A percentile compares a stretch with the other conserved stretches of the same genome.
These are phyloP conservation scores for Phytophthora foliorum DNA, from an alignment of 352 stramenopile genomes.

Conservation along the genomic window DNA sequence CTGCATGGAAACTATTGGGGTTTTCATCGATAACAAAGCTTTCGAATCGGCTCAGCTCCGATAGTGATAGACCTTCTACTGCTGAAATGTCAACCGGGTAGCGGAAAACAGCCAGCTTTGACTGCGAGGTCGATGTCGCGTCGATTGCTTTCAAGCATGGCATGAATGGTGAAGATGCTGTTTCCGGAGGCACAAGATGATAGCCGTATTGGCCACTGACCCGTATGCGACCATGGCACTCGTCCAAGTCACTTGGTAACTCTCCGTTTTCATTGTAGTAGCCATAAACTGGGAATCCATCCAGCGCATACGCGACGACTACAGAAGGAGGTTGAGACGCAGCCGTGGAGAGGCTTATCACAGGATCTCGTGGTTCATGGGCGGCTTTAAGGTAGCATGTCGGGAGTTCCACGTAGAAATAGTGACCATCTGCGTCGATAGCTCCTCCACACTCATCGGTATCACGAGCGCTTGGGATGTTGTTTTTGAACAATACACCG, in stretches of 20 bases:
- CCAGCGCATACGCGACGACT: conserved; percentile 67
- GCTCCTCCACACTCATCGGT: conserved; percentile 62
- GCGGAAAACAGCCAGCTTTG: conserved; percentile 53
- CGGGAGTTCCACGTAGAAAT: conserved; percentile 59
- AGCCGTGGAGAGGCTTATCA: not conserved
- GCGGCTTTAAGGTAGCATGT: conserved; percentile 48
- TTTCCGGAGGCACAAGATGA: conserved; percentile 41
- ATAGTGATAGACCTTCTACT: conserved; percentile 60
- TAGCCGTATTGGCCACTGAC: conserved; percentile 66
- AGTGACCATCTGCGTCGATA: conserved; percentile 51
- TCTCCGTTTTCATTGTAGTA: conserved; percentile 59
- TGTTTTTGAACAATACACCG: conserved; percentile 61
- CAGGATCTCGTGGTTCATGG: conserved; percentile 13
- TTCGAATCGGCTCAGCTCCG: conserved; percentile 57
- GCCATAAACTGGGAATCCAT: conserved; percentile 68
- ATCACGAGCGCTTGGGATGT: conserved; percentile 7
- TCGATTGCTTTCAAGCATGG: conserved; percentile 68
- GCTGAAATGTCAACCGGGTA: conserved; percentile 55
- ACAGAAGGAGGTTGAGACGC: conserved; percentile 30
- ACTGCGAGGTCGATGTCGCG: conserved; percentile 12
- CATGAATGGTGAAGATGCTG: conserved; percentile 45
- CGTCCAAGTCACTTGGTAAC: conserved; percentile 55
- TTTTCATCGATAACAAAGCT: conserved; percentile 68
- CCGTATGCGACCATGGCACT: conserved; percentile 61
- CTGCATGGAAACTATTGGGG: conserved; percentile 22